A percentile compares a stretch with the other conserved stretches of the same genome.
These are phyloP conservation scores for Fusarium sulawesiense DNA, from an alignment of 2,329 filamentous ascomycete genomes.

Conservation along the genomic window DNA sequence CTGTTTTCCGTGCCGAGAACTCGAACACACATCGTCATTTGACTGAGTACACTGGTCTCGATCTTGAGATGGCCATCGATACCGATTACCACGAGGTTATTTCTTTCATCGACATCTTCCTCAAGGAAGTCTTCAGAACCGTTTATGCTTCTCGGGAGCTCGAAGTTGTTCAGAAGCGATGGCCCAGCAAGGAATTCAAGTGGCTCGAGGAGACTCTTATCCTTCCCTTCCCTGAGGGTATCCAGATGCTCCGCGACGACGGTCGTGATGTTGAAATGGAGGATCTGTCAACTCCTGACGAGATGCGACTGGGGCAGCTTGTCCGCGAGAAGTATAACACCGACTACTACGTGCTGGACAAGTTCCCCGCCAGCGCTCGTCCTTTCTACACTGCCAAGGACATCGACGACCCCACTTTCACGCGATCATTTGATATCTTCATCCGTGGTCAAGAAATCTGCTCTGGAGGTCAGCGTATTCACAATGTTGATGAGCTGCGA, in stretches of 20 bases:
- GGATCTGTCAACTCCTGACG: slow-evolving; percentile 85
- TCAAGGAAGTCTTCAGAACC: slow-evolving; percentile 75
- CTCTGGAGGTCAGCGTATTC: slow-evolving; percentile 92
- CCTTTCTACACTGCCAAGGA: slow-evolving; percentile 95
- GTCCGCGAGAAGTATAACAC: slow-evolving; percentile 88
- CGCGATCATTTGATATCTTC: slow-evolving; percentile 96
- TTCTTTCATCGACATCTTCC: slow-evolving; percentile 78
- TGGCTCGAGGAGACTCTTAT: slow-evolving; percentile 88
- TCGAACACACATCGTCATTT: slow-evolving; percentile 95
- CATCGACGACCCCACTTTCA: slow-evolving; percentile 75
- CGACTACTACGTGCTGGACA: slow-evolving; percentile 95
- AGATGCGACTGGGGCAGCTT: slow-evolving; percentile 85
- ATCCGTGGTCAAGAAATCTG: slow-evolving; percentile 92
- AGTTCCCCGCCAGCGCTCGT: slow-evolving; percentile 85
- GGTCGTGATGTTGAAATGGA: slow-evolving; percentile 79
- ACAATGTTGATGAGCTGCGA: slow-evolving; percentile 79
- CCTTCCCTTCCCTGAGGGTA: slow-evolving; percentile 81
- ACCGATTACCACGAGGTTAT: slow-evolving; percentile 92
- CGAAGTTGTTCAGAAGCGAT: slow-evolving; percentile 82
- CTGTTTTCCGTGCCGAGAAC: slow-evolving; percentile 92
- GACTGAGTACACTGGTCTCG: slow-evolving; percentile 93
- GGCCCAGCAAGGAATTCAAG: slow-evolving; percentile 86
- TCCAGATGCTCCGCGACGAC: slow-evolving; percentile 85
- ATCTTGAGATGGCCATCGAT: slow-evolving; percentile 92
- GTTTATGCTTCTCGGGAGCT: slow-evolving; percentile 71